A percentile compares a stretch with the other conserved stretches of the same genome.
Conservation (phyloP, 306 rosid genomes). For the Cicer pinnatifidum region DNA sequence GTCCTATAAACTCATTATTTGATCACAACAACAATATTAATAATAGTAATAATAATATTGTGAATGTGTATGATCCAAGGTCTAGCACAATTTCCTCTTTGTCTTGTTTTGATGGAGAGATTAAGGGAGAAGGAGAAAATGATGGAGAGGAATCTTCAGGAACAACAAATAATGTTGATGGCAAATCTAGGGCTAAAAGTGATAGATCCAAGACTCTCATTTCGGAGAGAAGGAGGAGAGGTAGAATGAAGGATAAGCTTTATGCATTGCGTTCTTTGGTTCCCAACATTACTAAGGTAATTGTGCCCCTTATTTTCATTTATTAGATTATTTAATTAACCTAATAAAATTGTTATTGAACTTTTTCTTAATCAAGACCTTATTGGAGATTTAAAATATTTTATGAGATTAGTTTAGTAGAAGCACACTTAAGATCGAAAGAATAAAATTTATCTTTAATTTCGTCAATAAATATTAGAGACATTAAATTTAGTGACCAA, state of each 20-base stretch:
- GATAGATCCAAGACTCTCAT: constrained; percentile 80
- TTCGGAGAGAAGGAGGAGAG: constrained; percentile 81
- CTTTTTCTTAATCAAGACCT: background rate
- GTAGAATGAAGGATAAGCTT: constrained; percentile 89
- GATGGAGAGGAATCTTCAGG: constrained; percentile 54
- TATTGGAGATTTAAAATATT: too few relatives aligned
- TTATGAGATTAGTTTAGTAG: too few relatives aligned
- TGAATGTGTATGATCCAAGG: constrained; percentile 50
- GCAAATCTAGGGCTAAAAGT: constrained; percentile 50
- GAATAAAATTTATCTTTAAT: too few relatives aligned
- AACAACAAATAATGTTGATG: constrained; percentile 37
- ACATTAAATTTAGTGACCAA: too few relatives aligned
- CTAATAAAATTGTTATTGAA: too few relatives aligned
- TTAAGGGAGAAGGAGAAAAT: constrained; percentile 48
- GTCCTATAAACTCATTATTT: constrained; percentile 29
- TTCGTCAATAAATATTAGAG: too few relatives aligned
- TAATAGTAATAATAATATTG: constrained; percentile 26
- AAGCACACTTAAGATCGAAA: too few relatives aligned
- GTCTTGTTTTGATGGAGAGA: constrained; percentile 52
- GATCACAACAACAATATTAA: constrained; percentile 19
- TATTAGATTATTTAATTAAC: constrained; percentile 1
- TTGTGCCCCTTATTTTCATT: background rate
- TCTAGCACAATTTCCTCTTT: constrained; percentile 52
- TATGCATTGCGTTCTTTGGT: constrained; percentile 83
- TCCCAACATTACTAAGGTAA: constrained; percentile 90